These are phyloP conservation scores for Curvularia sp. DNA, from an alignment of 2,329 filamentous ascomycete genomes.

Conservation along the genomic window DNA sequence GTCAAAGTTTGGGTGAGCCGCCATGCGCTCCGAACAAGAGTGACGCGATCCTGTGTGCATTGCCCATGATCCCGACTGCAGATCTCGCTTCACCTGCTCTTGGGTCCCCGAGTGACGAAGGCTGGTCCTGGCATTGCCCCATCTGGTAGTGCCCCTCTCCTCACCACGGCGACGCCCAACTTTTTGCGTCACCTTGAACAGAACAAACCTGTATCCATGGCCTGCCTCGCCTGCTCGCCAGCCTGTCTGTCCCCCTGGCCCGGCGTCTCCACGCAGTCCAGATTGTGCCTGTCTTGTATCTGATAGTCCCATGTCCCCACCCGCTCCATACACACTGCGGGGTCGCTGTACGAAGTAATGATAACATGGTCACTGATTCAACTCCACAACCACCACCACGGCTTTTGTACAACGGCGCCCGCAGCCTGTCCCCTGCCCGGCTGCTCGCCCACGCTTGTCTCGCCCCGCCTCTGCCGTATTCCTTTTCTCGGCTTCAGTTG, in stretches of 20 bases:
- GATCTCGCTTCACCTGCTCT: slow-evolving; percentile 30
- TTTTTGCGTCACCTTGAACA: slow-evolving; percentile 21
- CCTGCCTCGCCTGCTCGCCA: not conserved
- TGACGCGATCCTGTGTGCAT: slow-evolving; percentile 15
- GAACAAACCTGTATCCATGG: not conserved
- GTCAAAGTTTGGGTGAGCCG: slow-evolving; percentile 17
- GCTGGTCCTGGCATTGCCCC: slow-evolving; percentile 17
- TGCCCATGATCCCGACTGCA: slow-evolving; percentile 25
- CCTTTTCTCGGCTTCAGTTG: slow-evolving; percentile 54
- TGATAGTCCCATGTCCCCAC: slow-evolving; percentile 17
- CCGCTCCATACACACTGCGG: slow-evolving; percentile 10
- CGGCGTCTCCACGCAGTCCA: not conserved
- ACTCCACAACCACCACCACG: slow-evolving; percentile 47
- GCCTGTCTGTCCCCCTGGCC: not conserved
- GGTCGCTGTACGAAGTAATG: slow-evolving; percentile 16
- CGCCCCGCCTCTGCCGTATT: slow-evolving; percentile 27
- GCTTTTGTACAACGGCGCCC: slow-evolving; percentile 33
- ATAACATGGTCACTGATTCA: slow-evolving; percentile 30
- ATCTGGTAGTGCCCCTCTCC: slow-evolving; percentile 23
- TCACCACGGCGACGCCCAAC: slow-evolving; percentile 10
- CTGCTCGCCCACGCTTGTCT: slow-evolving; percentile 21
- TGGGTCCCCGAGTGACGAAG: slow-evolving; percentile 16
- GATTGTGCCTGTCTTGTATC: not conserved
- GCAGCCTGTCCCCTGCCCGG: slow-evolving; percentile 24
- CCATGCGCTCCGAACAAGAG: slow-evolving; percentile 9